Base-by-base conservation (phyloP, 192 early-diverging fungal species). In the Oehlia diaphana region DNA sequence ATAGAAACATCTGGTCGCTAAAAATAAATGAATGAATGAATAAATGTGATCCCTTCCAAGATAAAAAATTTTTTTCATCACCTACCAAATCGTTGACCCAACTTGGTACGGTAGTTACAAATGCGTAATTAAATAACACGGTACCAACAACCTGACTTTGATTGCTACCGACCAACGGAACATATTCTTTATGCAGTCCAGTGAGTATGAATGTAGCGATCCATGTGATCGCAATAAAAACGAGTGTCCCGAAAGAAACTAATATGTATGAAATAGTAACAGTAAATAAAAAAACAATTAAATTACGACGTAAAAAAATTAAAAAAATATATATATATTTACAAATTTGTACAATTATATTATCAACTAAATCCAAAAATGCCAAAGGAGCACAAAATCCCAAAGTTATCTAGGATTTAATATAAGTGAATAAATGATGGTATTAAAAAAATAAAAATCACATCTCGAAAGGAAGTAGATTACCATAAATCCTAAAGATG, bases 91-190 rank as follows among this genome's bases (percentile, higher is more conserved):
- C 89, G 76, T 92, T 93, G 21, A 92, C 86, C 86, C 86, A 90
- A 16, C 88, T 90, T 1, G 92, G 91, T 12, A 93, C 80, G 7
- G 92, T 91, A 42, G 90, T 90, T 44, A 91, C 90, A 73, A 91
- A 86, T 7, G 90, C 89, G 72, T 87, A 94, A 76, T 93, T 94
- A 66, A 93, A 93, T 62, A 94, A 84, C 31, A 93, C 89, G n/a
- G 85, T 87, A 4, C 92, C 92, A 53, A 94, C 83, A 1, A 91
- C 87, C 23, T 80, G 82, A 19, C 86, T 85, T 10, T 87, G 65
- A 78, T 91, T 81, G 9, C 42, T 31, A 4, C 91, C 91, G 7
- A 90, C 28, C 8, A 86, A 71, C 16, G 91, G 91, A 78, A 92
- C 84, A 6, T 83, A 75, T 3, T 82, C 39, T 9, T 78, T 12